Evolutionary conservation across 495 filamentous ascomycete species (phyloP).

Genomic region (Acidomyces sp.): DNA sequence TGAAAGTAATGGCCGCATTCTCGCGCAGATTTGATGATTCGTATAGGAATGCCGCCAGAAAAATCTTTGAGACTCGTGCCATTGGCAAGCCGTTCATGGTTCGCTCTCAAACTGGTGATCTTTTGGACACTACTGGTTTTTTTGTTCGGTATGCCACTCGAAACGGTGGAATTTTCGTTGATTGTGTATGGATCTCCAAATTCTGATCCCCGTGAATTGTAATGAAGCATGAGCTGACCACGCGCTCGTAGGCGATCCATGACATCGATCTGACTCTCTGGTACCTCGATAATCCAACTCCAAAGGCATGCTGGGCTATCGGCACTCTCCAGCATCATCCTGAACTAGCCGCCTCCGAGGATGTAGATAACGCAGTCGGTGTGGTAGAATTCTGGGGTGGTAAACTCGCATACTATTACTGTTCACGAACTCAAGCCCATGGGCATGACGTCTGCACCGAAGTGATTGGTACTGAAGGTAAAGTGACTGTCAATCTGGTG

Average conservation of each 20-base stretch:
- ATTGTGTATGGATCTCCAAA: neutral
- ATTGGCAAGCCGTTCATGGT: conserved; percentile 11
- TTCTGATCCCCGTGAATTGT: no score
- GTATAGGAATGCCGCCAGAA: conserved; percentile 7
- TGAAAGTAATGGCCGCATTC: conserved; percentile 15
- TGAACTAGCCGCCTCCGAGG: conserved; percentile 21
- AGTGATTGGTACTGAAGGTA: conserved; percentile 26
- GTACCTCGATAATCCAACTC: conserved; percentile 42
- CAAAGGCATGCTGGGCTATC: conserved; percentile 25
- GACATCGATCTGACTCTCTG: conserved; percentile 46
- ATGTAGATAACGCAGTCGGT: conserved; percentile 29
- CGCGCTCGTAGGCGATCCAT: conserved; percentile 32
- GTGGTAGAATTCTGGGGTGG: conserved; percentile 28
- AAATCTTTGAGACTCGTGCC: conserved; percentile 1
- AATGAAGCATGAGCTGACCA: no score
- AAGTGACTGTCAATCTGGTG: conserved; percentile 25
- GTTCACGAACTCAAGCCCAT: conserved; percentile 26
- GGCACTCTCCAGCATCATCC: conserved; percentile 23
- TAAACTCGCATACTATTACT: conserved; percentile 29
- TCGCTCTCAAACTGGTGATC: conserved; percentile 7
- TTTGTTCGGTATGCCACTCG: conserved; percentile 8
- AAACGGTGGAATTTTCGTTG: conserved; percentile 12
- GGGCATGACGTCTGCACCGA: conserved; percentile 28
- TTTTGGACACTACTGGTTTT: conserved; percentile 9
- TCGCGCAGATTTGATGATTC: conserved; percentile 13